Evolutionary conservation across 495 filamentous ascomycete species (phyloP), one percentile per base, ranked within the genome.

Genomic region (Lophiostoma macrostomum): DNA sequence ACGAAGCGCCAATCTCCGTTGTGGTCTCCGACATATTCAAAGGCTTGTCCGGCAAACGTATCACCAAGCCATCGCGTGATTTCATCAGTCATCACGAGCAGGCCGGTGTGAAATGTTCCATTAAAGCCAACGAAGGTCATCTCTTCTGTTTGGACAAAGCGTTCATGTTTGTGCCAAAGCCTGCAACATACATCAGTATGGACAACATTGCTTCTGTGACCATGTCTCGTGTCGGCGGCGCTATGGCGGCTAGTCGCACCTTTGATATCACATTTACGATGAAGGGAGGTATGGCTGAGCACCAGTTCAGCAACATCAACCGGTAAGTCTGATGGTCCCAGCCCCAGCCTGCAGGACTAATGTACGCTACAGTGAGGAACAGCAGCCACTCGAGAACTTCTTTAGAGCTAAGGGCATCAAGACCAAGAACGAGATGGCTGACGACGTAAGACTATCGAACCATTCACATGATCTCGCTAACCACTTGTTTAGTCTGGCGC

Each of bases 281-380:
- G 72, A 97, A 96, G 76, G 73, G 69, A 28, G 83, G 81, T 12
- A 73, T 79, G 30, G 86, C 84, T 16, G 88, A 95, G 60, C 86
- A 90, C 56, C 90, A 96, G 61, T 97, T 99, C 73, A 95, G 88
- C 72, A 99, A 99, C 72, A 97, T 99, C 71, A 99, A 97, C 66
- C 88, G 91, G 80, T 83, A 71, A 39, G 76, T 42, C 18, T 20
- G 48, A 16, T n/a, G 22, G 14, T 29, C 31, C 22, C 7, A 28
- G 14, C 13, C 11, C 4, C 27, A 14, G n/a, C 13, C 1, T 19
- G 37, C 37, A 38, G 18, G 6, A 3, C 23, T 40, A 23, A 52
- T 13, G n/a, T 54, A 51, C 16, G 44, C 28, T 22, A 45, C 48
- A 84, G 82, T 46, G 94, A 99, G 76, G 93, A 99, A 62, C 87